Conservation (phyloP, 352 stramenopile species). For the Globisporangium spiculum region DNA sequence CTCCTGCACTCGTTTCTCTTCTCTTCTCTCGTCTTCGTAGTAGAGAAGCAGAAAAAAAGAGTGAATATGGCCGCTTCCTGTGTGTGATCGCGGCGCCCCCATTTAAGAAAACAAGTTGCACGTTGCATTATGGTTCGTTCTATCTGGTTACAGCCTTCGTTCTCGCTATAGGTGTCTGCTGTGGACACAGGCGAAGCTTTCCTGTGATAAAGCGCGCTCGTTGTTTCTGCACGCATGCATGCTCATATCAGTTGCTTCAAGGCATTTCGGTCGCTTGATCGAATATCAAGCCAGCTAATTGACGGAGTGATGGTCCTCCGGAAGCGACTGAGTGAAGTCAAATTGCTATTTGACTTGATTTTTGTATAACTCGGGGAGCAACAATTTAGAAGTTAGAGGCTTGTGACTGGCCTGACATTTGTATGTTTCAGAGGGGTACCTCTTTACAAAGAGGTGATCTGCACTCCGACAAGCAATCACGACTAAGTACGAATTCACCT, state of each 20-base stretch:
- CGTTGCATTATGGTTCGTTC: not conserved
- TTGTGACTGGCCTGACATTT: not conserved
- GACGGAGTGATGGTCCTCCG: no score
- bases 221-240: not conserved
- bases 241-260: not conserved
- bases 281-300: not conserved
- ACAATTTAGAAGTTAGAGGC: no score
- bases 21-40: not conserved
- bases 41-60: not conserved
- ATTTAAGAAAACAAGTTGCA: constrained; percentile 2
- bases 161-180: not conserved
- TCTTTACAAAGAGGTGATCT: not conserved
- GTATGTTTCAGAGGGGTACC: not conserved
- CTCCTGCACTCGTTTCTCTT: not conserved
- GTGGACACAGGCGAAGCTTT: not conserved
- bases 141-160: not conserved
- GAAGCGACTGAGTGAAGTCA: no score
- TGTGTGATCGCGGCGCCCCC: not conserved
- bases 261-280: not conserved
- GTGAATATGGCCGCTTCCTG: not conserved
- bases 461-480: not conserved
- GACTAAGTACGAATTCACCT: not conserved
- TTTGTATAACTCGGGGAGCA: not conserved
- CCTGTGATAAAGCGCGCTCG: not conserved
- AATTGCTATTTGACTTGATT: not conserved